Percentiles rank a stretch among this genome's conserved stretches.
Evolutionary conservation across 2,329 filamentous ascomycete species (phyloP).

Genomic region (Aspergillus ustus): DNA sequence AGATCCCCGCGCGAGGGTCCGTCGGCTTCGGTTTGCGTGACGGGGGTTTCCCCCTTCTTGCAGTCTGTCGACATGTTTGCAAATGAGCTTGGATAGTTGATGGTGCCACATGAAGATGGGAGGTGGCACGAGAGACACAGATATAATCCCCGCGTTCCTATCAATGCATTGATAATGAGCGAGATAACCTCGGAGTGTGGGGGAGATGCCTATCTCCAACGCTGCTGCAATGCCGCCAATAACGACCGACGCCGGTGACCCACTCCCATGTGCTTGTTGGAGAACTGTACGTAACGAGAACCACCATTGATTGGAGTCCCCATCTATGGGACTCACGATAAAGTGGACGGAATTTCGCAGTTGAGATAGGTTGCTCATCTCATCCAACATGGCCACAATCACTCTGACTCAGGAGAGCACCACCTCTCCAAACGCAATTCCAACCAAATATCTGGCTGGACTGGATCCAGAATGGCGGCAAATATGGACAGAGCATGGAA

Average conservation of each 20-base stretch:
- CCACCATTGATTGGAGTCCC: not conserved
- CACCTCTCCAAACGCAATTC: slow-evolving; percentile 5
- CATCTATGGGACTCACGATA: no score
- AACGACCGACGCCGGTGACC: slow-evolving; percentile 5
- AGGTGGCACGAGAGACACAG: not conserved
- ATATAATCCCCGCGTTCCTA: not conserved
- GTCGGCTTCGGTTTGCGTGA: not conserved
- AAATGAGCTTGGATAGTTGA: not conserved
- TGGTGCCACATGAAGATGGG: not conserved
- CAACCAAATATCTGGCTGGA: slow-evolving; percentile 23
- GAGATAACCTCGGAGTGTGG: not conserved
- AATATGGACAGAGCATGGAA: slow-evolving; percentile 36
- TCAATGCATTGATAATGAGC: not conserved
- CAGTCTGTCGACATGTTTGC: not conserved
- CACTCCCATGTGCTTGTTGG: not conserved
- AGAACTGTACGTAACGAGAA: not conserved
- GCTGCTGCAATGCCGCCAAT: slow-evolving; percentile 21
- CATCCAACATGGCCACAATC: slow-evolving; percentile 6
- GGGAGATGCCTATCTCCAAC: not conserved
- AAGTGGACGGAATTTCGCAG: no score
- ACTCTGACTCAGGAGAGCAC: not conserved
- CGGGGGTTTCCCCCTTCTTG: not conserved
- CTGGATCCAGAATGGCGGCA: slow-evolving; percentile 35
- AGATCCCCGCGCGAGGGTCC: not conserved
- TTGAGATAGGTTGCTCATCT: not conserved